Conservation (phyloP, 1,284 basidiomycete genomes). For the Rhodotorula sp. region DNA sequence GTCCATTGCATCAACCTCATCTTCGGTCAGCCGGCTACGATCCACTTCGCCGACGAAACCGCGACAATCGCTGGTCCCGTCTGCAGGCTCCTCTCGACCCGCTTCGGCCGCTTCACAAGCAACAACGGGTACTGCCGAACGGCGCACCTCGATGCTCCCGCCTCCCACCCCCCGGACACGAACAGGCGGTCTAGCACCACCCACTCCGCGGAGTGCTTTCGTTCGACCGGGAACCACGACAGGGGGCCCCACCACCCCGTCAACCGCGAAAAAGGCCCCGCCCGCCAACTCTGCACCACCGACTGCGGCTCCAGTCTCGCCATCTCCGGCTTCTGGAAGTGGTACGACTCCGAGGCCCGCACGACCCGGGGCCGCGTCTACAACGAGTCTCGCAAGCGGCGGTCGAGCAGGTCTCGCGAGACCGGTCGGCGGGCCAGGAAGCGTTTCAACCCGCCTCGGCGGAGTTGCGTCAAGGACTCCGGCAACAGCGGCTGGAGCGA, state of each 20-base stretch:
- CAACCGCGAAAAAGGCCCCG: constrained; percentile 10
- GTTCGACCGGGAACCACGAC: background rate
- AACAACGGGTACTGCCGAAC: background rate
- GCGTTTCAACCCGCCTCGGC: no score
- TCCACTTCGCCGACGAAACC: background rate
- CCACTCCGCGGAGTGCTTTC: constrained; percentile 2
- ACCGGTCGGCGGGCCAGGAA: background rate
- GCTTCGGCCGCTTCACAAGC: background rate
- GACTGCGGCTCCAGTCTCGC: background rate
- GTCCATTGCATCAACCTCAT: background rate
- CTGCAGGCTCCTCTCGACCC: background rate
- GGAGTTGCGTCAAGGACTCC: no score
- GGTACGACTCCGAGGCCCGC: background rate
- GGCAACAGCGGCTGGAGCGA: background rate
- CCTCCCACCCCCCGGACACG: constrained; percentile 45
- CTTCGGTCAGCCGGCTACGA: background rate
- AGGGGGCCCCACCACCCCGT: background rate
- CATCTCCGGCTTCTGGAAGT: background rate
- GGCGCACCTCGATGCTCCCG: background rate
- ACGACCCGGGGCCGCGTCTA: background rate
- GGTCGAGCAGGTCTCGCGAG: background rate
- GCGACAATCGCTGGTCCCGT: background rate
- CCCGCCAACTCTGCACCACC: constrained; percentile 45
- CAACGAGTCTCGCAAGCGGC: background rate
- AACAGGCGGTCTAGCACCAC: constrained; percentile 10